phyloP scores from a whole-genome alignment of 2,329 filamentous ascomycete species.

The Huntiella savannae region DNA sequence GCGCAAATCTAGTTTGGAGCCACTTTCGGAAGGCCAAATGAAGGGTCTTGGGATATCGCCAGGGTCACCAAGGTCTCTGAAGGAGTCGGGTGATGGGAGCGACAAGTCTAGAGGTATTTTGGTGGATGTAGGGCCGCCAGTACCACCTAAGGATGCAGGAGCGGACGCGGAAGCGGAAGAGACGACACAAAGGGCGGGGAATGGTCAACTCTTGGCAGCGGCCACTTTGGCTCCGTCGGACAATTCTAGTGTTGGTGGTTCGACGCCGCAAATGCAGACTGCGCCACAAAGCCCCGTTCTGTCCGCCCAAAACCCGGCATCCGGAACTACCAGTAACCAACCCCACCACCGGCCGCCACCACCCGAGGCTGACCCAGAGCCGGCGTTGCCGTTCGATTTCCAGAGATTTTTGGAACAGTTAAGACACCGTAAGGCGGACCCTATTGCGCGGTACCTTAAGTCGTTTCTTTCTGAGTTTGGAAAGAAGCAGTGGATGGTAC shows the following conservation, averaged over 20 bases:
- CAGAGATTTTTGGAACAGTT: constrained; percentile 92
- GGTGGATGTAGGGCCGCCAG: constrained; percentile 32
- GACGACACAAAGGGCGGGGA: too few species aligned
- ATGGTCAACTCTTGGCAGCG: too few species aligned
- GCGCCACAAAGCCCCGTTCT: not conserved
- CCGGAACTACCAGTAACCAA: constrained; percentile 21
- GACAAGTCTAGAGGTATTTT: too few species aligned
- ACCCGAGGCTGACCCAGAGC: constrained; percentile 60
- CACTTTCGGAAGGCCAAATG: constrained; percentile 33
- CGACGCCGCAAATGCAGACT: not conserved
- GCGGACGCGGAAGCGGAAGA: not conserved
- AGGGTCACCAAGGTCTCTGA: too few species aligned
- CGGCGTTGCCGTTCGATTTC: constrained; percentile 83
- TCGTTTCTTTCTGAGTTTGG: constrained; percentile 90
- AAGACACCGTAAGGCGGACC: constrained; percentile 91
- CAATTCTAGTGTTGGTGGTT: not conserved
- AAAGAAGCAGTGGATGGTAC: constrained; percentile 98
- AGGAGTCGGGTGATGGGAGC: too few species aligned
- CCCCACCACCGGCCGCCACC: constrained; percentile 45
- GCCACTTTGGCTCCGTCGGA: too few species aligned
- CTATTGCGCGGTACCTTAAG: constrained; percentile 84
- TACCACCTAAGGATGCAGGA: constrained; percentile 35
- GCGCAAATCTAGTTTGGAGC: constrained; percentile 71
- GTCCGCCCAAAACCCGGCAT: constrained; percentile 16
- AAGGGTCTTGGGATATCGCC: constrained; percentile 20